Evolutionary conservation across 129 eudicot genomes (phyloP).

Genomic region (Chrysanthemum lavandulifolium): DNA sequence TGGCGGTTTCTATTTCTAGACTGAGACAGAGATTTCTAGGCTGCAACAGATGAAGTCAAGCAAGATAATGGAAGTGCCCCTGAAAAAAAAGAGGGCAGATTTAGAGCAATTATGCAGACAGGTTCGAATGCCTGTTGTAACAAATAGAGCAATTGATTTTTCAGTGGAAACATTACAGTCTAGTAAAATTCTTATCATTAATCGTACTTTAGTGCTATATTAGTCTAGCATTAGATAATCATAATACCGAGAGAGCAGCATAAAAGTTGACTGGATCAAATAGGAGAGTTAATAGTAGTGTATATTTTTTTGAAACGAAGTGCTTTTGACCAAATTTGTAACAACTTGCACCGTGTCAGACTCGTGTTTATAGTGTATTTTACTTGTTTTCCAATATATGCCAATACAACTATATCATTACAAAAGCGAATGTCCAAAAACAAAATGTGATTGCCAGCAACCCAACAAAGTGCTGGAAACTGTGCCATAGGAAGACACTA

Average conservation of each 20-base stretch:
- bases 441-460: constrained; percentile 1
- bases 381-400: constrained; percentile 9
- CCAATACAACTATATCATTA: not conserved
- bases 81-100: constrained; percentile 45
- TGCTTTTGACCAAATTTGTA: too few species aligned
- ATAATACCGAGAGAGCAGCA: not conserved
- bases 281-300: not conserved
- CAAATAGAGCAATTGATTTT: constrained; percentile 36
- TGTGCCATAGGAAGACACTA: constrained; percentile 26
- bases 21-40: constrained; percentile 71
- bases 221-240: not conserved
- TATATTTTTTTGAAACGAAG: too few species aligned
- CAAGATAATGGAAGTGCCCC: constrained; percentile 71
- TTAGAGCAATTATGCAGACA: constrained; percentile 66
- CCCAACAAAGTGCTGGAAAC: constrained; percentile 10
- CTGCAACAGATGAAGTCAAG: constrained; percentile 62
- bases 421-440: not conserved
- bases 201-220: not conserved
- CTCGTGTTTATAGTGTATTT: constrained; percentile 14
- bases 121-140: constrained; percentile 59
- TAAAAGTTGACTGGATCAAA: constrained; percentile 2
- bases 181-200: constrained; percentile 37
- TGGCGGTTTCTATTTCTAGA: constrained; percentile 39
- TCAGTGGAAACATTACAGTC: constrained; percentile 65
- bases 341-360: not conserved